Conservation (phyloP, 768 basidiomycete species). For the Udeniomyces megalosporus region DNA sequence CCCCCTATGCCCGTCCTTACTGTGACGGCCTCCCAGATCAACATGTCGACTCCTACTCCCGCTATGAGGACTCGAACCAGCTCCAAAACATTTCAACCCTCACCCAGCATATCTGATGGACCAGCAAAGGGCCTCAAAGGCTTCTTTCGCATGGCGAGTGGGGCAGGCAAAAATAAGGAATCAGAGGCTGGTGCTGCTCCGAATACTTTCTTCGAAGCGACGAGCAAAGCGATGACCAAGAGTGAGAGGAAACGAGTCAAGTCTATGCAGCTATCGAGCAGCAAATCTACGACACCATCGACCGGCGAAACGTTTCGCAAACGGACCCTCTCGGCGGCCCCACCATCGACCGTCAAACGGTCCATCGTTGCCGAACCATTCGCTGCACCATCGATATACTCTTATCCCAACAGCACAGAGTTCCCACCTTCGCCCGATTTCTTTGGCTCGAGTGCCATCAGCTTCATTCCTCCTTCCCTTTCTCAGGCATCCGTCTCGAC, state of each 20-base stretch:
- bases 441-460: slow-evolving; percentile 34
- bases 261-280: too few relatives aligned
- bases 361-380: background rate
- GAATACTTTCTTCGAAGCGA: too few relatives aligned
- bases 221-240: background rate
- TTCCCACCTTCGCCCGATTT: slow-evolving; percentile 34
- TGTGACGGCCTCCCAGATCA: too few relatives aligned
- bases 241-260: background rate
- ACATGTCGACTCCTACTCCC: too few relatives aligned
- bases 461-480: slow-evolving; percentile 50
- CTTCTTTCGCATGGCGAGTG: background rate
- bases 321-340: background rate
- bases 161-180: too few relatives aligned
- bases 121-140: background rate
- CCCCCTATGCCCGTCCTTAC: too few relatives aligned
- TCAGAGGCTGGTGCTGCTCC: too few relatives aligned
- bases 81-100: too few relatives aligned
- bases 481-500: slow-evolving; percentile 58
- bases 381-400: background rate
- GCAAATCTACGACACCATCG: too few relatives aligned
- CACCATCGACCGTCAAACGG: background rate
- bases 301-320: too few relatives aligned
- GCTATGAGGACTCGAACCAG: too few relatives aligned
- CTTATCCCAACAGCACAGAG: background rate
- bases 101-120: too few relatives aligned